Evolutionary conservation across 352 stramenopile species (phyloP).

Genomic region (Blastocystis hominis): DNA sequence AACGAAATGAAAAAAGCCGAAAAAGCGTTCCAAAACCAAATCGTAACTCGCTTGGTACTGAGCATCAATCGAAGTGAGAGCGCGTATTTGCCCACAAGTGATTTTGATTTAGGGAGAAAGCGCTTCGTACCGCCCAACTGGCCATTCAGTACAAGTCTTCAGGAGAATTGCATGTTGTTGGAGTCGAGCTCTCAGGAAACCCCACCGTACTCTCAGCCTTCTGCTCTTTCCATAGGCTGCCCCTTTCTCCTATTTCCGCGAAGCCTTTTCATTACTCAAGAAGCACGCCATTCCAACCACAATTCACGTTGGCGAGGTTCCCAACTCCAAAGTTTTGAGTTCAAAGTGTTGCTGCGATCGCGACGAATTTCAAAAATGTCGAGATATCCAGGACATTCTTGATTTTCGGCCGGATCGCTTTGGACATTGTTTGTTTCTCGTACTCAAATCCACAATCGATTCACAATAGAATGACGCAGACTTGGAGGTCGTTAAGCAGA

Average conservation of each 20-base stretch:
- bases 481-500: background rate
- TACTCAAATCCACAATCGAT: background rate
- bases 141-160: background rate
- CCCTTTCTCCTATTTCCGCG: background rate
- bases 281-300: background rate
- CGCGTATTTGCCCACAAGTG: background rate
- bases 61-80: constrained; percentile 43
- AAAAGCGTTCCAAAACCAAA: background rate
- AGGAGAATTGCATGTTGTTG: background rate
- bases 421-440: constrained; percentile 15
- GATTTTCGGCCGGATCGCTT: background rate
- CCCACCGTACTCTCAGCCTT: background rate
- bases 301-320: constrained; percentile 26
- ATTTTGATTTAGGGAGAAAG: background rate
- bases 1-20: background rate
- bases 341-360: background rate
- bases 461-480: background rate
- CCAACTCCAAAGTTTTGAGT: background rate
- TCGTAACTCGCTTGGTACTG: background rate
- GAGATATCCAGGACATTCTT: constrained; percentile 15
- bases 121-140: background rate
- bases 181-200: constrained; percentile 7
- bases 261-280: background rate
- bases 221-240: background rate
- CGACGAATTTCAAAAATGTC: background rate